phyloP scores from a whole-genome alignment of 2,329 filamentous ascomycete genomes.

The Scortechinia acanthostroma region DNA sequence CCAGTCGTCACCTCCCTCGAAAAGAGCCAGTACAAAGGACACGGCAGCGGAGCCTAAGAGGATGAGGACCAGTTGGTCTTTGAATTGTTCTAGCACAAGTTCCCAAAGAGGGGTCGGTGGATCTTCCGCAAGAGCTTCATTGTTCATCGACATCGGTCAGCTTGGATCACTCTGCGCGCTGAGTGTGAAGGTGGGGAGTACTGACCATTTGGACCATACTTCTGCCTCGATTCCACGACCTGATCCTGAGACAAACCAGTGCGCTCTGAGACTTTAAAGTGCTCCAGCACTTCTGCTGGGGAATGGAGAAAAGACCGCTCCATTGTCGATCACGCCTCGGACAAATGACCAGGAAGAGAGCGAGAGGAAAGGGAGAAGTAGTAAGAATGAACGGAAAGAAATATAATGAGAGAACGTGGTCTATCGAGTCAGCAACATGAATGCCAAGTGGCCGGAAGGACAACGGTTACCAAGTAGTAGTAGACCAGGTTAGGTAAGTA shows the following conservation, averaged over 20 bases:
- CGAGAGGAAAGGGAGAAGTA: neutral
- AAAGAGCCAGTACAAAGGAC: slow-evolving; percentile 85
- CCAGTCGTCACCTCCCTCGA: slow-evolving; percentile 90
- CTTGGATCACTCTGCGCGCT: slow-evolving; percentile 7
- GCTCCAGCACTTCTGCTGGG: slow-evolving; percentile 36
- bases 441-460: no score
- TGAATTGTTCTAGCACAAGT: slow-evolving; percentile 96
- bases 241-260: neutral
- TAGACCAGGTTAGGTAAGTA: no score
- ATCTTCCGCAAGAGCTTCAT: slow-evolving; percentile 70
- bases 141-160: slow-evolving; percentile 6
- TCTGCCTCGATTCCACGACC: slow-evolving; percentile 3
- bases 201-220: neutral
- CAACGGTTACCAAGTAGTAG: no score
- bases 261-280: slow-evolving; percentile 41
- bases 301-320: slow-evolving; percentile 12
- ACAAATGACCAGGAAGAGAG: no score
- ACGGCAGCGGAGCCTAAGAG: slow-evolving; percentile 85
- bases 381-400: slow-evolving; percentile 5
- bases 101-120: slow-evolving; percentile 94
- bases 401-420: no score
- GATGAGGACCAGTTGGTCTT: slow-evolving; percentile 95
- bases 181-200: neutral
- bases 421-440: no score
- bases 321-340: neutral